A percentile compares a stretch with the other conserved stretches of the same genome.
Evolutionary conservation across 140 eudicot species (phyloP).

Genomic region (Cichorium intybus): DNA sequence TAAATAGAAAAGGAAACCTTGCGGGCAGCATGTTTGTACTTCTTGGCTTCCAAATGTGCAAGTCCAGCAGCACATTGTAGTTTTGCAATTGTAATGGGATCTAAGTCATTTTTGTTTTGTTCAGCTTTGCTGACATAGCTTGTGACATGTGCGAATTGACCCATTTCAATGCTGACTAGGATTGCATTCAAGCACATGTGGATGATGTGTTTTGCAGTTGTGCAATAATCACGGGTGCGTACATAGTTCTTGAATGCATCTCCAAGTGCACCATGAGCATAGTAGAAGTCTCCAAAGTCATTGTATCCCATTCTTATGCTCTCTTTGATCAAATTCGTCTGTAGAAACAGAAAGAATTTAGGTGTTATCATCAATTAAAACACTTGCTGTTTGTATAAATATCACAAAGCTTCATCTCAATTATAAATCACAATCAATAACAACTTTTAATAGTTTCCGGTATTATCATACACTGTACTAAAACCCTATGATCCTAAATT

Average conservation of each 20-base stretch:
- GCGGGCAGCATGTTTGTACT: constrained; percentile 97
- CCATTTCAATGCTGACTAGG: constrained; percentile 97
- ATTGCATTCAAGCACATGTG: constrained; percentile 93
- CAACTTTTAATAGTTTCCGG: constrained; percentile 3
- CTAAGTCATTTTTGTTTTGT: constrained; percentile 64
- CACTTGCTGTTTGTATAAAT: too few relatives aligned
- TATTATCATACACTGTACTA: not conserved
- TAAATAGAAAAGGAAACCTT: constrained; percentile 44
- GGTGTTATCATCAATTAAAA: not conserved
- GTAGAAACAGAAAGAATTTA: constrained; percentile 13
- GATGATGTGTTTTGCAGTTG: constrained; percentile 79
- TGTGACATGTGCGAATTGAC: constrained; percentile 85
- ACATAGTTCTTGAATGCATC: constrained; percentile 95
- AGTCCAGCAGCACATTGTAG: constrained; percentile 92
- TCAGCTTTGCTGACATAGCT: constrained; percentile 95
- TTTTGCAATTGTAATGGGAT: constrained; percentile 64
- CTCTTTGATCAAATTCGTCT: constrained; percentile 95
- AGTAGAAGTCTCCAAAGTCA: constrained; percentile 95
- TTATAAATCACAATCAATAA: constrained; percentile 5
- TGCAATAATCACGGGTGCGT: constrained; percentile 97
- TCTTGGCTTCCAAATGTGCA: constrained; percentile 75
- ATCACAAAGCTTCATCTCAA: not conserved
- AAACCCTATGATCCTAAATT: constrained; percentile 9
- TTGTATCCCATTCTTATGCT: constrained; percentile 99
- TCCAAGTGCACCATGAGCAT: constrained; percentile 89